Conservation (phyloP, 805 yeast genomes). For the Saturnispora saitoi region DNA sequence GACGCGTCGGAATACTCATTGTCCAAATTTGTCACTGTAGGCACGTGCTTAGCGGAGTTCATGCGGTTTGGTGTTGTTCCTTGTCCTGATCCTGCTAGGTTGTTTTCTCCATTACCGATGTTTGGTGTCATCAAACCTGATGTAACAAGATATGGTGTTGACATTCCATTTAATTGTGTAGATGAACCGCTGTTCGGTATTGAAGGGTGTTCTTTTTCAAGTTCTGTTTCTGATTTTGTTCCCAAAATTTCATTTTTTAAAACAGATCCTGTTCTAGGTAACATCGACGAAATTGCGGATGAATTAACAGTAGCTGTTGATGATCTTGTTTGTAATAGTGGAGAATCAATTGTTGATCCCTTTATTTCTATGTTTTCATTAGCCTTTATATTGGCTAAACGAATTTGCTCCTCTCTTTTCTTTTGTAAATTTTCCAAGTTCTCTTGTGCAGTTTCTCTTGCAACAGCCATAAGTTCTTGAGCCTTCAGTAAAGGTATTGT, state of each 20-base stretch:
- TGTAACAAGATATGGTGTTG: slow-evolving; percentile 61
- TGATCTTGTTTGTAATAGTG: neutral
- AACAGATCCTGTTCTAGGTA: neutral
- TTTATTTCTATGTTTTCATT: neutral
- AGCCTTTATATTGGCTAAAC: neutral
- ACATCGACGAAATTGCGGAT: neutral
- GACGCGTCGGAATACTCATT: slow-evolving; percentile 9
- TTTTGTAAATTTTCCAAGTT: slow-evolving; percentile 42
- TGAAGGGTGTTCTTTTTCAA: neutral
- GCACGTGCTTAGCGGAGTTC: slow-evolving; percentile 20
- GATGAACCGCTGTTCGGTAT: slow-evolving; percentile 6
- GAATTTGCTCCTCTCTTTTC: slow-evolving; percentile 25
- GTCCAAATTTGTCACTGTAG: slow-evolving; percentile 27
- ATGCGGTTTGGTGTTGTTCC: slow-evolving; percentile 5
- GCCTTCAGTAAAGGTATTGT: slow-evolving; percentile 84
- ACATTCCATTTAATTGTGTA: slow-evolving; percentile 37
- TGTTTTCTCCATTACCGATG: slow-evolving; percentile 7
- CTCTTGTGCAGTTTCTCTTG: slow-evolving; percentile 61
- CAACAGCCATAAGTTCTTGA: slow-evolving; percentile 74
- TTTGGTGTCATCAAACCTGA: slow-evolving; percentile 53
- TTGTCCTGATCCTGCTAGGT: neutral
- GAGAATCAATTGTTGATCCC: neutral
- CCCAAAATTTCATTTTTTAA: slow-evolving; percentile 1
- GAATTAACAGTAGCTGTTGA: neutral
- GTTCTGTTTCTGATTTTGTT: neutral